Evolutionary conservation across 2,329 filamentous ascomycete species (phyloP).

Genomic region (Aspergillus floridensis): DNA sequence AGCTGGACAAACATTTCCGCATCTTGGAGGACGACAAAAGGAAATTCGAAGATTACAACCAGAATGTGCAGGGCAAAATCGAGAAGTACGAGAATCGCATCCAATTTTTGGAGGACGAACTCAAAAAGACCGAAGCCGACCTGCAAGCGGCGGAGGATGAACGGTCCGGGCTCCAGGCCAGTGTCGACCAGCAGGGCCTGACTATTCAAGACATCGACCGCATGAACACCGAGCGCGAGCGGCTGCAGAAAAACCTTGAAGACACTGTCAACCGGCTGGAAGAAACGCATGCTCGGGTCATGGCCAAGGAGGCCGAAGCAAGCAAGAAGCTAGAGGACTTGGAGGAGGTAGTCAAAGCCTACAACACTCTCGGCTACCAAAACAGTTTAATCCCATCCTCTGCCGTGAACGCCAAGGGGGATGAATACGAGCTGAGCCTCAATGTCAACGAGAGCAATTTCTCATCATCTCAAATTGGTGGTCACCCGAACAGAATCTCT

Average conservation of each 20-base stretch:
- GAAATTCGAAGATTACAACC: slow-evolving; percentile 96
- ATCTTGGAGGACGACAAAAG: slow-evolving; percentile 91
- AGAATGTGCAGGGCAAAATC: slow-evolving; percentile 75
- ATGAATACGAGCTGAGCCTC: slow-evolving; percentile 79
- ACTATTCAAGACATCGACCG: slow-evolving; percentile 98
- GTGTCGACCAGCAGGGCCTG: slow-evolving; percentile 89
- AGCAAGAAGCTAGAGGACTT: slow-evolving; percentile 83
- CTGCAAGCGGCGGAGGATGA: slow-evolving; percentile 80
- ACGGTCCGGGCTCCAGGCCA: slow-evolving; percentile 72
- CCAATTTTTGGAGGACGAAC: slow-evolving; percentile 78
- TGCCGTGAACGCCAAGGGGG: slow-evolving; percentile 79
- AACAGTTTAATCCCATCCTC: slow-evolving; percentile 84
- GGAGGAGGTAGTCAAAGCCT: slow-evolving; percentile 83
- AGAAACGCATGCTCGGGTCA: slow-evolving; percentile 76
- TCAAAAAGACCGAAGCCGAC: slow-evolving; percentile 73
- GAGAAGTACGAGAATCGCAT: slow-evolving; percentile 84
- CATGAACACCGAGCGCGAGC: slow-evolving; percentile 93
- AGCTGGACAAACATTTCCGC: slow-evolving; percentile 84
- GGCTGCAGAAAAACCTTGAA: slow-evolving; percentile 85
- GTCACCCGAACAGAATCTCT: slow-evolving; percentile 48
- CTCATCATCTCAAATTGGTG: slow-evolving; percentile 57
- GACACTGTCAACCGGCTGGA: slow-evolving; percentile 72
- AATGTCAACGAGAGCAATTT: slow-evolving; percentile 82
- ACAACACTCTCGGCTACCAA: slow-evolving; percentile 93
- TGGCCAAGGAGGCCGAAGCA: slow-evolving; percentile 85